Percentiles rank a stretch among this genome's conserved stretches.
Conservation (phyloP, 768 basidiomycete species). For the Calocera cornea region DNA sequence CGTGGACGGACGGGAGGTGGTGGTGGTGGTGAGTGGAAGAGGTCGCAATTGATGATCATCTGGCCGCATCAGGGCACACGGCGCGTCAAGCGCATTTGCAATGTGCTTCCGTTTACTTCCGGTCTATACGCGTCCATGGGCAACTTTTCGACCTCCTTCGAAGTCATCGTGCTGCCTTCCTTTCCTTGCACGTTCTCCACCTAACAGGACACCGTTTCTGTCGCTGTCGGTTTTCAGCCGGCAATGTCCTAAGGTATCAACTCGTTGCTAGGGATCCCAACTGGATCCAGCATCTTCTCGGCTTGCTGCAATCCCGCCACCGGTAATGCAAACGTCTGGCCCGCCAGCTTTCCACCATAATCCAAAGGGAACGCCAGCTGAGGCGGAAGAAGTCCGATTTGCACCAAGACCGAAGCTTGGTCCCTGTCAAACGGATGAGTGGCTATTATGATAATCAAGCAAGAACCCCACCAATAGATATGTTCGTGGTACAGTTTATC, state of each 20-base stretch:
- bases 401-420: constrained; percentile 35
- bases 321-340: constrained; percentile 18
- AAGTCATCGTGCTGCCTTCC: too few species aligned
- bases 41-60: too few species aligned
- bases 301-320: constrained; percentile 31
- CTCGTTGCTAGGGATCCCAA: constrained; percentile 29
- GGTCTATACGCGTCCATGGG: too few species aligned
- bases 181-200: too few species aligned
- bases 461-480: constrained; percentile 14
- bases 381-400: constrained; percentile 18
- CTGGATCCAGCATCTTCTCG: constrained; percentile 32
- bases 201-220: too few species aligned
- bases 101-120: too few species aligned
- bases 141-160: too few species aligned
- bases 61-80: too few species aligned
- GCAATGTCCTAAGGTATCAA: constrained; percentile 17
- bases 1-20: not conserved
- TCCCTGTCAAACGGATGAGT: constrained; percentile 22
- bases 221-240: too few species aligned
- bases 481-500: constrained; percentile 39
- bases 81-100: too few species aligned
- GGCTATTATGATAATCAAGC: not conserved
- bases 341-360: not conserved
- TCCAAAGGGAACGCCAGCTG: constrained; percentile 21
- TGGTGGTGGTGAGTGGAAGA: not conserved